Percentiles rank a stretch among this genome's conserved stretches.
Conservation (phyloP, 768 basidiomycete genomes). For the Collybiopsis luxurians region DNA sequence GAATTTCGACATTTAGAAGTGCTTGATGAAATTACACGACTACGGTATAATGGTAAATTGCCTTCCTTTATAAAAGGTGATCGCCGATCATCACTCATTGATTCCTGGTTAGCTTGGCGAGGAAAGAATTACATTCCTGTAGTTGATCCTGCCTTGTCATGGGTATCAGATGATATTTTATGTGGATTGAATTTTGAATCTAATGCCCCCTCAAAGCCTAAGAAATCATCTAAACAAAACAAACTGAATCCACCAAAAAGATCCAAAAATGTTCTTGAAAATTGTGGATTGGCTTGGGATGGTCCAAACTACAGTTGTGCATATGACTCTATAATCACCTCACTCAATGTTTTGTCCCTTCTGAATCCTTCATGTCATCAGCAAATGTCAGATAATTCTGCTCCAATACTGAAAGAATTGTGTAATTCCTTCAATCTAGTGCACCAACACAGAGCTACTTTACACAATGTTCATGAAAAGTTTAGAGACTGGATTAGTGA, state of each 20-base stretch:
- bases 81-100: neutral
- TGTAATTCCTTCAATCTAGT: neutral
- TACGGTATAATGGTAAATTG: neutral
- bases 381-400: neutral
- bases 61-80: neutral
- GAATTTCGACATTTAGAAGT: conserved; percentile 1
- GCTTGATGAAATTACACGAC: neutral
- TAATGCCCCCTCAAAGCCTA: too few species aligned
- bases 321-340: neutral
- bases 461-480: neutral
- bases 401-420: neutral
- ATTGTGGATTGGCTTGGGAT: neutral
- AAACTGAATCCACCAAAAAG: too few species aligned
- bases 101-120: neutral
- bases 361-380: neutral
- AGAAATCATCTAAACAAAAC: too few species aligned
- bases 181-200: too few species aligned
- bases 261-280: too few species aligned
- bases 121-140: neutral
- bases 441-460: neutral
- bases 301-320: neutral
- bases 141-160: too few species aligned
- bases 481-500: neutral
- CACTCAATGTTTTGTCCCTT: neutral
- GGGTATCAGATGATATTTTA: too few species aligned